Base-by-base conservation (phyloP, 805 yeast species). In the Barnettozyma salicaria region DNA sequence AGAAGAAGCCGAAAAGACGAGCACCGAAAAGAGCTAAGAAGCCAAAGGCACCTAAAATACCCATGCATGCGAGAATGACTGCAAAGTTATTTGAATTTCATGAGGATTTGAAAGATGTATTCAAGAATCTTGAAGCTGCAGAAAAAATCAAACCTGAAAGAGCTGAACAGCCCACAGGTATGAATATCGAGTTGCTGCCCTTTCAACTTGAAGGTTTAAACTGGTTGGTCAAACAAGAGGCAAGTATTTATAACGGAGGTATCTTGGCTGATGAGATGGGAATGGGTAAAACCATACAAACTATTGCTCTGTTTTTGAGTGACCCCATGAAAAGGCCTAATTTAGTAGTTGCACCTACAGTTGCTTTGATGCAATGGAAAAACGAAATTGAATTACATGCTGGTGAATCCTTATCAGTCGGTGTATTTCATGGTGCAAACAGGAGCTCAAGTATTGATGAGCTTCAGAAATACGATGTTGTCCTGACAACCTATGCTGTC, bases 221-320 rank as follows among this genome's bases (percentile, higher is more conserved):
- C 51, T 92, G 99, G 99, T 69, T 92, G 42, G 49, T 74, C 11
- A 69, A 76, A 33, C 97, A 90, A 61, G 97, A 90, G 54, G 78
- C 77, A 17, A 69, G 84, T 18, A 71, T 68, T 29, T 90, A 82
- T 59, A 68, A 73, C 12, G 98, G 98, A 19, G 98, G 97, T 12
- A 80, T 92, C 8, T 65, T 92, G 32, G 97, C 98, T 5, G 99
- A 92, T 65, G 99, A 92, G 61, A 92, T 92, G 99, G 99, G 99
- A 25, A 90, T 92, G 97, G 99, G 99, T 45, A 92, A 92, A 53
- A 92, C 99, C 1, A 89, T 92, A 34, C 98, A 92, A 61, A 90
- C 96, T 26, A 90, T 92, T 43, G 92, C 94, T 0, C 61, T 92
- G 30, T 74, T 92, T 53, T 76, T 89, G 77, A 59, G 69, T 32